A percentile compares a stretch with the other conserved stretches of the same genome.
Evolutionary conservation across 371 early-diverging fungal species (phyloP).

Genomic region (Circinella umbellata): DNA sequence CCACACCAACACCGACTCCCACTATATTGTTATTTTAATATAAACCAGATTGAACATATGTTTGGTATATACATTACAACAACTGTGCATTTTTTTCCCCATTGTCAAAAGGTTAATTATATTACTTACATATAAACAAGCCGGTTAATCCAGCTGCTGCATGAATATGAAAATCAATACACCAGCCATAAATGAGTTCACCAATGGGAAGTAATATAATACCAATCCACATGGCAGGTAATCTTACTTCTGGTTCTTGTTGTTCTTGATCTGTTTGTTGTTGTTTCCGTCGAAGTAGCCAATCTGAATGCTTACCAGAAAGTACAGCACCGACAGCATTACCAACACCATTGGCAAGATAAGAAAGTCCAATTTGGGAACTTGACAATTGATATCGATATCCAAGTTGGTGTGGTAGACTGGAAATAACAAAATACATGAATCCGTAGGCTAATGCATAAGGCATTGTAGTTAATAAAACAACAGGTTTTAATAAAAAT

Average conservation of each 20-base stretch:
- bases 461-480: constrained; percentile 52
- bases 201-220: constrained; percentile 42
- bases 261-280: background rate
- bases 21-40: constrained; percentile 27
- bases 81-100: background rate
- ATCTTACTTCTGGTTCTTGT: constrained; percentile 32
- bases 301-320: constrained; percentile 48
- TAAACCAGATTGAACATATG: background rate
- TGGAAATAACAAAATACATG: constrained; percentile 53
- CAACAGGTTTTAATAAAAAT: constrained; percentile 49
- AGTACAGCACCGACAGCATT: constrained; percentile 50
- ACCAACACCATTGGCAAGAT: constrained; percentile 49
- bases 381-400: constrained; percentile 35
- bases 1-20: constrained; percentile 49
- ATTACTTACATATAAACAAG: constrained; percentile 44
- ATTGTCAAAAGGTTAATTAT: background rate
- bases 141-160: constrained; percentile 32
- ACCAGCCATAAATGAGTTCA: constrained; percentile 54
- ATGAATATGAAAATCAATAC: constrained; percentile 31
- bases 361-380: constrained; percentile 48
- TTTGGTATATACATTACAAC: background rate
- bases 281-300: constrained; percentile 22
- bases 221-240: constrained; percentile 49
- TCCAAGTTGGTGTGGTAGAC: constrained; percentile 36
- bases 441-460: constrained; percentile 60